A percentile compares a stretch with the other conserved stretches of the same genome.
phyloP scores from a whole-genome alignment of 2,329 filamentous ascomycete genomes.

The Aspergillus unguis region DNA sequence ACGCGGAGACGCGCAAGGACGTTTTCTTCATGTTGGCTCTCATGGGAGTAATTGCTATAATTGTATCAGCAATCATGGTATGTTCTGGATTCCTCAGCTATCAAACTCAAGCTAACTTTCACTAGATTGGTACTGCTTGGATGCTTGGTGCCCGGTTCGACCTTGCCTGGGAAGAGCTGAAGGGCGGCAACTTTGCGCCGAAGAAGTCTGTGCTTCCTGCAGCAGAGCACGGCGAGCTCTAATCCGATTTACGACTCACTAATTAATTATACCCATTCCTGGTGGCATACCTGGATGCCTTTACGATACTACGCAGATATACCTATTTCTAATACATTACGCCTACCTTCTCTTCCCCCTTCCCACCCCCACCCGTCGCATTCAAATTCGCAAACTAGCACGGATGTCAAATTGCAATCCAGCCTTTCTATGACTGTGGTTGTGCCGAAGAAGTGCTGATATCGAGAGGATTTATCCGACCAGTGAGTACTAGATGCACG shows the following conservation, averaged over 20 bases:
- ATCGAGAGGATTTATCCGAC: conserved; percentile 43
- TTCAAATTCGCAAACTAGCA: conserved; percentile 57
- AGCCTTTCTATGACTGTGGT: conserved; percentile 76
- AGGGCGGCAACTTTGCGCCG: conserved; percentile 46
- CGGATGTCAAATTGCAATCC: conserved; percentile 99
- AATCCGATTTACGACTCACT: conserved; percentile 22
- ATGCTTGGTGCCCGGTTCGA: conserved; percentile 80
- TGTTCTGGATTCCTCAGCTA: conserved; percentile 27
- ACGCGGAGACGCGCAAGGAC: conserved; percentile 53
- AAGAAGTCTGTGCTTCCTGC: conserved; percentile 23
- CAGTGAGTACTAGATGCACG: conserved; percentile 47
- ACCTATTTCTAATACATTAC: conserved; percentile 30
- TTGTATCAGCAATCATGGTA: conserved; percentile 80
- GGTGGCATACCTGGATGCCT: conserved; percentile 27
- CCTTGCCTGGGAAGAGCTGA: conserved; percentile 58
- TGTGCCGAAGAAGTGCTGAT: conserved; percentile 99
- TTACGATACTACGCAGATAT: conserved; percentile 23
- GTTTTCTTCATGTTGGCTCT: conserved; percentile 63
- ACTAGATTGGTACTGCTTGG: conserved; percentile 74
- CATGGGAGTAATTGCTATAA: conserved; percentile 67
- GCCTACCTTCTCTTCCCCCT: neutral
- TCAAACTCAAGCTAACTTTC: neutral
- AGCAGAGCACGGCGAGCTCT: conserved; percentile 43
- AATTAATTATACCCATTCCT: conserved; percentile 24
- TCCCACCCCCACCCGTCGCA: neutral